phyloP scores from a whole-genome alignment of 257 asterid genomes.

The Vinca minor region DNA sequence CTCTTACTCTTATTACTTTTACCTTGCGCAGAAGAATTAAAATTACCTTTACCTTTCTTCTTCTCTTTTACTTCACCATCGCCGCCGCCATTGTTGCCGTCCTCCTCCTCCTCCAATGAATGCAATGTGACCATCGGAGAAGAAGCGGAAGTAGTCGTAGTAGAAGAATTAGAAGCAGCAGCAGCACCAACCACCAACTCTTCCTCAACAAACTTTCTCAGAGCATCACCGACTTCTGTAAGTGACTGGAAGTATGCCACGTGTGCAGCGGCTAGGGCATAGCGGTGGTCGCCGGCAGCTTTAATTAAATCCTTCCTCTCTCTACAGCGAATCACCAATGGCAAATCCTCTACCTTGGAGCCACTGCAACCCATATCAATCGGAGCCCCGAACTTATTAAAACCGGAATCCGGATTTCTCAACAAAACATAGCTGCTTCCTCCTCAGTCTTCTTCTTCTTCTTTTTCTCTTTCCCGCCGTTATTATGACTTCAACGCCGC shows the following conservation, averaged over 20 bases:
- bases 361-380: slow-evolving; percentile 72
- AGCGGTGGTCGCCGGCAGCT: slow-evolving; percentile 82
- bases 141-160: slow-evolving; percentile 56
- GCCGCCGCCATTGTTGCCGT: slow-evolving; percentile 5
- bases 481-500: background rate
- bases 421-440: slow-evolving; percentile 1
- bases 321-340: slow-evolving; percentile 74
- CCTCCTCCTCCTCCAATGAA: slow-evolving; percentile 36
- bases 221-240: slow-evolving; percentile 79
- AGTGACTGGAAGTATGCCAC: slow-evolving; percentile 70
- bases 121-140: slow-evolving; percentile 67
- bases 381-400: slow-evolving; percentile 1
- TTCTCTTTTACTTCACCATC: background rate
- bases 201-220: slow-evolving; percentile 78
- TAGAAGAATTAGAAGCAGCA: too few relatives aligned
- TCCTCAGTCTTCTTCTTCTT: background rate
- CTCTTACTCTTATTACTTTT: background rate
- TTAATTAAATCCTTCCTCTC: slow-evolving; percentile 69
- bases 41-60: background rate
- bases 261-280: slow-evolving; percentile 90
- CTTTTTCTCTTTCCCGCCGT: too few relatives aligned
- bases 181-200: slow-evolving; percentile 51
- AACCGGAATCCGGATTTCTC: slow-evolving; percentile 6
- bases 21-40: background rate
- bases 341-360: slow-evolving; percentile 69